phyloP scores from a whole-genome alignment of 2,329 filamentous ascomycete species.

The Dothideomycetes sp. region DNA sequence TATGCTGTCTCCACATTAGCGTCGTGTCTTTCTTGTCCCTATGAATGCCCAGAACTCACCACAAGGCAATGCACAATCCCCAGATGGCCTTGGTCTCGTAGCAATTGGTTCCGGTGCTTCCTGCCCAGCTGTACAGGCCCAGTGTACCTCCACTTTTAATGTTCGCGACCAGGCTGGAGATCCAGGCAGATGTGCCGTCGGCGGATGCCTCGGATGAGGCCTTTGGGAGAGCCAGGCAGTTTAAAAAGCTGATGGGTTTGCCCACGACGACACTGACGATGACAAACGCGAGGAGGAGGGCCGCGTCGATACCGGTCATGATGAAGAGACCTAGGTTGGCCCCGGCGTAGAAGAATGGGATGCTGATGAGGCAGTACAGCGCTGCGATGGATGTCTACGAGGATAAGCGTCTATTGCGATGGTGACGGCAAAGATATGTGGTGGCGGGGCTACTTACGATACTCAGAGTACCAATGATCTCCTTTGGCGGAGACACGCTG shows the following conservation, averaged over 20 bases:
- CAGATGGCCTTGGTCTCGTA: conserved; percentile 78
- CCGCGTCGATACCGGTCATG: conserved; percentile 53
- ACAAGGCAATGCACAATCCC: conserved; percentile 73
- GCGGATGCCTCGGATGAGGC: conserved; percentile 33
- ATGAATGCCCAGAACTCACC: too few species aligned
- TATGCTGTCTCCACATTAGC: conserved; percentile 21
- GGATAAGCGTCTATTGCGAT: conserved; percentile 12
- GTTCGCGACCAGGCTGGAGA: conserved; percentile 40
- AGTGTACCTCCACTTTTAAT: conserved; percentile 40
- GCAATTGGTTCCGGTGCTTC: conserved; percentile 56
- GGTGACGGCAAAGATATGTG: background rate
- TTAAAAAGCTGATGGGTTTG: conserved; percentile 66
- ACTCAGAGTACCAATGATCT: conserved; percentile 67
- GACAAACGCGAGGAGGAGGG: conserved; percentile 65
- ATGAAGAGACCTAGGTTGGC: conserved; percentile 68
- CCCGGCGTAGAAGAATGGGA: conserved; percentile 72
- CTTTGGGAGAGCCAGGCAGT: conserved; percentile 51
- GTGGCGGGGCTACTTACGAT: conserved; percentile 52
- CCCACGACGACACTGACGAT: conserved; percentile 69
- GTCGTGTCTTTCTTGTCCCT: too few species aligned
- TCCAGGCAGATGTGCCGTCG: conserved; percentile 41
- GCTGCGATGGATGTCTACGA: conserved; percentile 62
- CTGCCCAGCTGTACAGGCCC: conserved; percentile 44
- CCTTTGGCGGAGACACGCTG: conserved; percentile 54
- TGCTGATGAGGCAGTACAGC: conserved; percentile 58